Base-by-base conservation (phyloP, 164 flowering plant genomes). In the Chimonanthus salicifolius region DNA sequence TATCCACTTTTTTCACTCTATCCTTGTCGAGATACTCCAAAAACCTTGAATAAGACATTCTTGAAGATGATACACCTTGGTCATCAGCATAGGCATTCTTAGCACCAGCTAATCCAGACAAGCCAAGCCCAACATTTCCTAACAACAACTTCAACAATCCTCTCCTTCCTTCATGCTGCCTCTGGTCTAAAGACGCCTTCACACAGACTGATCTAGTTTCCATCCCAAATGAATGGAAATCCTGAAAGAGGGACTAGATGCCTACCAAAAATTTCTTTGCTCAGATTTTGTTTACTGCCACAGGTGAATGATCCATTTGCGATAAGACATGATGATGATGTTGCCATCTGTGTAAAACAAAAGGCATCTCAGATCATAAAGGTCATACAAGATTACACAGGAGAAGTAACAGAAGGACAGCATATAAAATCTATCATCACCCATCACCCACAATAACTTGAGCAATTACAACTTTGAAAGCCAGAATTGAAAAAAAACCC, bases 41-140 rank as follows among this genome's bases (percentile, higher is more conserved):
- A 72, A 92, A 94, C 75, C 99, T 87, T 7, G 99, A 92, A 77
- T 92, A 94, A 45, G 97, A 90, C 95, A 92, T 88, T 77, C 99
- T 87, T 44, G 98, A 94, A 48, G 97, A 90, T 49, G 99, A 92
- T 77, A 90, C 97, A 72, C 93, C 97, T 81, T 94, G 97, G 4
- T 95, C 99, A 71, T 92, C 99, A 8, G 99, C 99, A 76, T 71
- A 71, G 47, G 97, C 97, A 50, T 83, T 90, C 60, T 88, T 89
- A 76, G 73, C 78, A 70, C 86, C 86, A 49, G 87, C 54, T 69
- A 94, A 74, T 74, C 92, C 77, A 10, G 97, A 84, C 18, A 78
- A 72, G 54, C 81, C 84, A 75, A 90, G 69, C 72, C 97, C 98
- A 7, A 72, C 90, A 87, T 88, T 92, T 67, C 95, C 97, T 67